These are phyloP conservation scores for Heliosperma pusillum DNA, from an alignment of 148 eudicot species.

Conservation along the genomic window DNA sequence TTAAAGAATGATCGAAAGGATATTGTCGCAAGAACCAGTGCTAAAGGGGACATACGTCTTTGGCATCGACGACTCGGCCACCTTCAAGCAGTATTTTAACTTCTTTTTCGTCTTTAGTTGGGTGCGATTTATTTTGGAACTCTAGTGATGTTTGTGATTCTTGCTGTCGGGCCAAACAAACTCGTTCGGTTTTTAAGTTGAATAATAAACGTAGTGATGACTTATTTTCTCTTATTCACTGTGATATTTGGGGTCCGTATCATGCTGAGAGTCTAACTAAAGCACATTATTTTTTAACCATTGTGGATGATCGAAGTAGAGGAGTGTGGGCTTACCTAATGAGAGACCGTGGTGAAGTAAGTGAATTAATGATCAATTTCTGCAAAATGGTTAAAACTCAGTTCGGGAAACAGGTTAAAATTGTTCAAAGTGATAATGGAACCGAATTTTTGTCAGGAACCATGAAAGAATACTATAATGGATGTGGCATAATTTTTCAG, in stretches of 20 bases:
- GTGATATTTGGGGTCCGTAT: too few relatives aligned
- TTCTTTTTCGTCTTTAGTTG: neutral
- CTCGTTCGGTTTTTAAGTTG: neutral
- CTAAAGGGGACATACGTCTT: neutral
- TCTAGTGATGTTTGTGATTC: slow-evolving; percentile 2
- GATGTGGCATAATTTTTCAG: neutral
- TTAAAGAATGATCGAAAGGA: neutral
- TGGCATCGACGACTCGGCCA: neutral
- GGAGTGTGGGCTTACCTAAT: too few relatives aligned
- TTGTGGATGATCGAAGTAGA: neutral
- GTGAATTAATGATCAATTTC: neutral
- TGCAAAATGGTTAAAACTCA: too few relatives aligned
- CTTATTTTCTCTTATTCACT: neutral
- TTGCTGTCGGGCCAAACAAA: slow-evolving; percentile 14
- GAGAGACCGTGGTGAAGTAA: neutral
- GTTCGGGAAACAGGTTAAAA: neutral
- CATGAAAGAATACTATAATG: neutral
- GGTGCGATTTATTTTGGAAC: neutral
- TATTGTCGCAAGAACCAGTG: neutral
- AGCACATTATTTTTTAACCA: slow-evolving; percentile 14
- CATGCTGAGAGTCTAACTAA: neutral
- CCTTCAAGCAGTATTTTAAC: neutral
- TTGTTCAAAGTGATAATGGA: neutral
- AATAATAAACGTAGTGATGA: neutral
- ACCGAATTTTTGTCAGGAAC: too few relatives aligned